Conservation (phyloP, 2,329 filamentous ascomycete genomes). For the Aspergillus terreus region DNA sequence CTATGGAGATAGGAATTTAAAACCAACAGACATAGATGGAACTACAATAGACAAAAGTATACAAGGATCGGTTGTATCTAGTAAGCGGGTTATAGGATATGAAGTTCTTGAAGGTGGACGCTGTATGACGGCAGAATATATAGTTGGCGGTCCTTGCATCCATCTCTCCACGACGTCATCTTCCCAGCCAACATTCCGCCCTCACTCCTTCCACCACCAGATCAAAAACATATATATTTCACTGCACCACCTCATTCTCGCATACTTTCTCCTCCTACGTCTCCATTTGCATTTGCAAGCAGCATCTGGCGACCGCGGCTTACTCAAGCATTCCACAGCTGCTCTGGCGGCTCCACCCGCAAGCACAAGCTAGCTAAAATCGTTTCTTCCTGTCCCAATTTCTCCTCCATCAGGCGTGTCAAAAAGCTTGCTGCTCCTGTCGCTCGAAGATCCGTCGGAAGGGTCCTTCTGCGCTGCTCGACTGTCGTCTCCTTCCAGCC, state of each 20-base stretch:
- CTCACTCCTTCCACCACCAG: too few species aligned
- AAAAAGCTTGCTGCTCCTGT: background rate
- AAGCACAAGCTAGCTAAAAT: background rate
- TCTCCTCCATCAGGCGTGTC: background rate
- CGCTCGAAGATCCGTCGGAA: too few species aligned
- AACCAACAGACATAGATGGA: background rate
- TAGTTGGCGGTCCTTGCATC: too few species aligned
- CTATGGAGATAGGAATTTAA: background rate
- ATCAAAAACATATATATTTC: too few species aligned
- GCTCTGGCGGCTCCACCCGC: constrained; percentile 6
- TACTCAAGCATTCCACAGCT: constrained; percentile 12
- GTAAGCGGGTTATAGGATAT: background rate
- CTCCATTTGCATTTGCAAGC: background rate
- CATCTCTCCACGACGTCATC: too few species aligned
- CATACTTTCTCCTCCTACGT: background rate
- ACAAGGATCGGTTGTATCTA: too few species aligned
- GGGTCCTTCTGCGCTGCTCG: too few species aligned
- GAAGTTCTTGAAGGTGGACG: too few species aligned
- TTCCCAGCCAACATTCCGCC: too few species aligned
- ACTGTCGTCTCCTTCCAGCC: too few species aligned
- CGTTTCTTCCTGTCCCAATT: background rate
- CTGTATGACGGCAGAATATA: too few species aligned
- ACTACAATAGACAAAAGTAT: background rate
- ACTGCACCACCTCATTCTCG: background rate
- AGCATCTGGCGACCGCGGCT: constrained; percentile 1